Base-by-base conservation (phyloP, 2,329 filamentous ascomycete genomes). In the Trichoderma polysporum region DNA sequence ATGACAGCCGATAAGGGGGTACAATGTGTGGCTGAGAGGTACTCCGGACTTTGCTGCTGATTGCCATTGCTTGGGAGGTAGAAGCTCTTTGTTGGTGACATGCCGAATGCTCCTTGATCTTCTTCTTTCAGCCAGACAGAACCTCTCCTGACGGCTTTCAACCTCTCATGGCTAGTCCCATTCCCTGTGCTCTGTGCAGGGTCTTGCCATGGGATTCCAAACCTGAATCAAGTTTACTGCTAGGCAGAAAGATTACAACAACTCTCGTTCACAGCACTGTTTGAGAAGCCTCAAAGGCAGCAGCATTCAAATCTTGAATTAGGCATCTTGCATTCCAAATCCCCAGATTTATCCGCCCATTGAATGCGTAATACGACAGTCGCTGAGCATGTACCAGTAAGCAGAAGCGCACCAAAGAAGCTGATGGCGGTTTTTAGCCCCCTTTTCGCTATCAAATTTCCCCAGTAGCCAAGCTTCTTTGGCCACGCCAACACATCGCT, bases 361-460 rank as follows among this genome's bases (percentile, higher is more conserved):
- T 12, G 63, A 58, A 25, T 66, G 63, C 63, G 63, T 66, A 66
- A 53, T 66, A 33, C 29, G 47, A 6, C 47, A 52, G 45, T 15
- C 22, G 47, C 45, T 13, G 15, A 61, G 58, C 8, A 22, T 31
- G 53, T 37, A 39, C 61, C 27, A 57, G 60, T 66, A 58, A 66
- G 62, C 62, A 66, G 53, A 37, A 33, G 29, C 54, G 53, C 39
- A 47, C 50, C 56, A 37, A 17, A 56, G 49, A 33, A 47, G 35
- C 50, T 64, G 61, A 53, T 64, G 61, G 56, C 61, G 61, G 50
- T 35, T 50, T 49, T 50, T 67, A 47, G 39, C 50, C 66, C 66
- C 66, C 47, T 63, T 67, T 67, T 50, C 39, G 25, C 47, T 56
- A 29, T 62, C 65, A 62, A 67, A 67, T 68, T 59, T 68, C 59